Conservation (phyloP, 129 eudicot genomes). For the Oenanthe sinensis region DNA sequence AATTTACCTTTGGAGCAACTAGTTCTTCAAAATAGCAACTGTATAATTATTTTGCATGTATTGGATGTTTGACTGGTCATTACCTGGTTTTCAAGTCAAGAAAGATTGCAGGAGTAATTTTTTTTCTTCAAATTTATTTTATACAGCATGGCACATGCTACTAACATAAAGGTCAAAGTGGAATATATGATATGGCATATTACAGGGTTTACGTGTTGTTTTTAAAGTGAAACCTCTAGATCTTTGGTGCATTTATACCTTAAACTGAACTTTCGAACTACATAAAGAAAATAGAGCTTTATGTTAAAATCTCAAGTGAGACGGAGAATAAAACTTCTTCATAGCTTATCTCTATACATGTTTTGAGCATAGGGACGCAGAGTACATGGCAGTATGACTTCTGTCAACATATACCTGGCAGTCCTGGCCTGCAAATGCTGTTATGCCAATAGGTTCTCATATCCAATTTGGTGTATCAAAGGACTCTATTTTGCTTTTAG, state of each 20-base stretch:
- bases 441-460: background rate
- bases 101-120: conserved; percentile 6
- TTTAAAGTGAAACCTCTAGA: background rate
- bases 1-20: background rate
- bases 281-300: too few relatives aligned
- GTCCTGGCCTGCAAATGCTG: too few relatives aligned
- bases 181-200: background rate
- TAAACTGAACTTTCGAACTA: too few relatives aligned
- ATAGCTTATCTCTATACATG: too few relatives aligned
- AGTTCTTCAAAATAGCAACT: background rate
- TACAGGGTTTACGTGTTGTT: background rate
- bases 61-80: background rate
- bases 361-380: too few relatives aligned
- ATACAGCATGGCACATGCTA: background rate
- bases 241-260: background rate
- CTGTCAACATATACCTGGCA: too few relatives aligned
- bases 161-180: background rate
- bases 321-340: too few relatives aligned
- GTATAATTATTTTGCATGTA: background rate
- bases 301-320: too few relatives aligned
- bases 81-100: conserved; percentile 6
- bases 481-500: background rate
- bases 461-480: too few relatives aligned
- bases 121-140: background rate
- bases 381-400: too few relatives aligned